Evolutionary conservation across 352 stramenopile species (phyloP).

Genomic region (Phytophthora tentaculata): DNA sequence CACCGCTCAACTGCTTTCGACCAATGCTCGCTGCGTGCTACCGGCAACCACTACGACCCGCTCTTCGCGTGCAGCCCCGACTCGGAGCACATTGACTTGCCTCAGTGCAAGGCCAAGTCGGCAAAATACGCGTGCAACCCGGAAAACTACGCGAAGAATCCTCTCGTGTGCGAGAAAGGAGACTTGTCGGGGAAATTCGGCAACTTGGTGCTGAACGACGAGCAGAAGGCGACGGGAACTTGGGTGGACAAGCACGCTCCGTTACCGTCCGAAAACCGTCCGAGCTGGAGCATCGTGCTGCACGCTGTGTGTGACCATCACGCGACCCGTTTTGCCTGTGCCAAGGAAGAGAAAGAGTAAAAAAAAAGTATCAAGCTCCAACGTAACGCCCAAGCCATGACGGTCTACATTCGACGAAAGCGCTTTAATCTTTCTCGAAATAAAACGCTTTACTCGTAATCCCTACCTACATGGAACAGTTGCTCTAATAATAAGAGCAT

Average conservation of each 20-base stretch:
- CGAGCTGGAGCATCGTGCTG: constrained; percentile 50
- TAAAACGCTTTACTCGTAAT: too few species aligned
- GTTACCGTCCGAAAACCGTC: constrained; percentile 30
- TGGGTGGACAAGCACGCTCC: constrained; percentile 47
- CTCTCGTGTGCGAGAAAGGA: constrained; percentile 51
- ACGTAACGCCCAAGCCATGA: too few species aligned
- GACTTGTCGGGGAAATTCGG: constrained; percentile 62
- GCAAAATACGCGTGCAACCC: constrained; percentile 49
- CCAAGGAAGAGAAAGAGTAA: constrained; percentile 28
- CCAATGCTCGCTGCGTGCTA: too few species aligned
- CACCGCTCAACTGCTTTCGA: too few species aligned
- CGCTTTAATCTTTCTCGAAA: too few species aligned
- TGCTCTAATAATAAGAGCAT: too few species aligned
- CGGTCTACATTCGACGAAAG: too few species aligned
- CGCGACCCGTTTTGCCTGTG: constrained; percentile 51
- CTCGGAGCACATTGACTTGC: constrained; percentile 57
- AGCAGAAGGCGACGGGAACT: constrained; percentile 22
- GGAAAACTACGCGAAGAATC: constrained; percentile 37
- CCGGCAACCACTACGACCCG: too few species aligned
- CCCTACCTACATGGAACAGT: too few species aligned
- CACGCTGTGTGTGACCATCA: constrained; percentile 42
- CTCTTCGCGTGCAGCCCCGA: constrained; percentile 51
- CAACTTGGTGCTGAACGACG: constrained; percentile 30
- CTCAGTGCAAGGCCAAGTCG: constrained; percentile 36
- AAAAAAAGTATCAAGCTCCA: too few species aligned